Conservation (phyloP, 345 rosid genomes). For the Aurinia saxatilis region DNA sequence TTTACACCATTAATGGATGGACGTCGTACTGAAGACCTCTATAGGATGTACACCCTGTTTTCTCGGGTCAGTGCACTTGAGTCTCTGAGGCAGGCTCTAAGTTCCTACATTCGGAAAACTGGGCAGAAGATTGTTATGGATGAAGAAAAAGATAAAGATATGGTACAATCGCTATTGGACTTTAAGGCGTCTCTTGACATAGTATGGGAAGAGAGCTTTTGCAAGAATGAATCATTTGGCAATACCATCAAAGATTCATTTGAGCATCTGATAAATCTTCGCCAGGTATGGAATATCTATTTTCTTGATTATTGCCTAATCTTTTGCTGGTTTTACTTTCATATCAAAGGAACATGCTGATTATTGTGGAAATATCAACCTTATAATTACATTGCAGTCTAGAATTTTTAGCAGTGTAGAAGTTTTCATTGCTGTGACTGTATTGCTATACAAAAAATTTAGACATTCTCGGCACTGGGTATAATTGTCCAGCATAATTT, state of each 20-base stretch:
- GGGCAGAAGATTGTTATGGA: conserved; percentile 87
- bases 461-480: background rate
- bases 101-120: conserved; percentile 68
- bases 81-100: conserved; percentile 73
- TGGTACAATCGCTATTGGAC: conserved; percentile 81
- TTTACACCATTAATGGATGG: conserved; percentile 89
- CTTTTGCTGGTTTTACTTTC: background rate
- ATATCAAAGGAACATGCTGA: background rate
- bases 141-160: conserved; percentile 97
- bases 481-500: background rate
- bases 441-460: background rate
- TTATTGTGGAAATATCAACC: conserved; percentile 3
- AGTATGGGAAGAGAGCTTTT: conserved; percentile 91
- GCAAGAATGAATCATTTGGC: conserved; percentile 79
- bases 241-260: conserved; percentile 91
- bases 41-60: conserved; percentile 71
- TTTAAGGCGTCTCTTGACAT: conserved; percentile 88
- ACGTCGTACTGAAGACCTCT: conserved; percentile 82
- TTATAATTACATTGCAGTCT: background rate
- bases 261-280: conserved; percentile 91
- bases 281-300: conserved; percentile 53
- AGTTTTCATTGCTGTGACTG: background rate
- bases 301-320: background rate
- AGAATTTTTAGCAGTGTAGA: background rate
- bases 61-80: conserved; percentile 86